Conservation (phyloP, 768 basidiomycete species). For the Cystoderma amianthinum region DNA sequence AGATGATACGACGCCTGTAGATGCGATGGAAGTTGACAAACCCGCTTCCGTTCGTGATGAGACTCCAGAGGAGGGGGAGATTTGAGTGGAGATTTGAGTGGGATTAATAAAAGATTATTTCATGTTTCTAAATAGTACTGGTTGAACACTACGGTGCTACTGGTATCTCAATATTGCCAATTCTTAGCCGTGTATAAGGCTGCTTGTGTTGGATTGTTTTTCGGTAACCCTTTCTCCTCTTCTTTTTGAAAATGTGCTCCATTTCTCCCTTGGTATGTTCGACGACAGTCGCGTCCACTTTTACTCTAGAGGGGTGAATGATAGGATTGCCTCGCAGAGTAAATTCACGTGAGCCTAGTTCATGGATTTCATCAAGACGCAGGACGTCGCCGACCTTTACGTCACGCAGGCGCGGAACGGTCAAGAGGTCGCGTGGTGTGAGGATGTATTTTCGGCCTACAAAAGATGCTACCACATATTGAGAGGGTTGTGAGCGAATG, state of each 20-base stretch:
- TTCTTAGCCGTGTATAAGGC: conserved; percentile 89
- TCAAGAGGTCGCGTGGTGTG: conserved; percentile 86
- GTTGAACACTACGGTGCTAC: conserved; percentile 8
- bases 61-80: conserved; percentile 86
- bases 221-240: conserved; percentile 96
- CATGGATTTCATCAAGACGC: conserved; percentile 78
- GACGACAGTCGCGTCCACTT: conserved; percentile 84
- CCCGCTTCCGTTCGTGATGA: conserved; percentile 47
- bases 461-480: conserved; percentile 87
- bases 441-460: conserved; percentile 86
- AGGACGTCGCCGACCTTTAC: conserved; percentile 83
- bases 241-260: conserved; percentile 93
- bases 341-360: conserved; percentile 93
- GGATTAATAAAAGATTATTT: too few species aligned
- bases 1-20: conserved; percentile 20
- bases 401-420: conserved; percentile 85
- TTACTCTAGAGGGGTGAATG: conserved; percentile 59
- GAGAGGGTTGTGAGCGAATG: conserved; percentile 85
- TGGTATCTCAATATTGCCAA: conserved; percentile 67
- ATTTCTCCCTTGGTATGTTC: conserved; percentile 96
- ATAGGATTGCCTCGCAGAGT: conserved; percentile 76
- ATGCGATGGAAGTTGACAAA: conserved; percentile 37
- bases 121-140: neutral
- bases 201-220: conserved; percentile 93
- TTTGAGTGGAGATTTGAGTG: conserved; percentile 30